Evolutionary conservation across 306 rosid genomes (phyloP), one percentile per base, ranked within the genome.

Genomic region (Lathyrus tuberosus): DNA sequence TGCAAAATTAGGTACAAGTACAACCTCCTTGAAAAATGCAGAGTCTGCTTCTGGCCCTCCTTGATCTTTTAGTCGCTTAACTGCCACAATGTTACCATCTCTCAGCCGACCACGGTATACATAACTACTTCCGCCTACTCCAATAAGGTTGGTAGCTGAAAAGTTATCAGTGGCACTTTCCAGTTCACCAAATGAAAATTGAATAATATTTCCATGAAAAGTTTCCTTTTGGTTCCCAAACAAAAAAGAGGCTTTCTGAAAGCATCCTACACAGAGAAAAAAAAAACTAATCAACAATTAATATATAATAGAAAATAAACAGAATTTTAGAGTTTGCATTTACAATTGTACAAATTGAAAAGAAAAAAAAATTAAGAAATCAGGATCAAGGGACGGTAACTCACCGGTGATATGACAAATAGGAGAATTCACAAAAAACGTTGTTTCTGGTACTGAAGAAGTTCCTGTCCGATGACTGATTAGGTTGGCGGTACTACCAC

Each of bases 91-190:
- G 52, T 80, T 83, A 3, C 95, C 89, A 51, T 89, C 88, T 79
- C 79, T 91, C 40, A 95, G 78, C 74, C 61, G 74, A 77, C 97
- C 99, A 42, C 80, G 91, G 86, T 87, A 89, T 48, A 95, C 99
- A 70, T 81, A 86, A 76, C 99, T 95, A 79, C 99, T 91, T 73
- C 97, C 99, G 1, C 99, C 99, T 74, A 82, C 76, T 76, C 99
- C 99, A 57, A 86, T 83, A 61, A 95, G 92, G 68, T 89, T 89
- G 80, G 99, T 83, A 60, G 85, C 54, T 69, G 91, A 87, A 81
- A 91, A 95, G 62, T 74, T 91, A 53, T 84, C 79, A 13, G 99
- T 91, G 41, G 96, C 92, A 82, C 58, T 85, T 79, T 95, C 96
- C 87, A 94, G 83, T 78, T 95, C 95, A 42, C 86, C 49, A 60